Conservation (phyloP, 441 rosid genomes). For the Erodium chrysanthum region DNA sequence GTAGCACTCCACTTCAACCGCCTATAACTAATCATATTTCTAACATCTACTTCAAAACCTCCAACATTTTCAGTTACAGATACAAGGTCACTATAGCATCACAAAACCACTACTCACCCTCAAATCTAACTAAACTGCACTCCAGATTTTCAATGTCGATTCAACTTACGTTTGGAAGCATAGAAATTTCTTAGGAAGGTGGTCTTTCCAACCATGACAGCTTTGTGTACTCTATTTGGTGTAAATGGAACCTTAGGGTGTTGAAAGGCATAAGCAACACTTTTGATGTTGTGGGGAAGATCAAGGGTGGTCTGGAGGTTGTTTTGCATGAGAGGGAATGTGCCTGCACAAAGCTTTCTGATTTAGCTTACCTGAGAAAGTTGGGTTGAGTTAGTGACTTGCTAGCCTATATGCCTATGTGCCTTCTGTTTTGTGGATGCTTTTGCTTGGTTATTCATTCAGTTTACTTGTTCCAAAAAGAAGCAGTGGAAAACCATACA, state of each 20-base stretch:
- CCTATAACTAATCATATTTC: background rate
- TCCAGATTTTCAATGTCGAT: background rate
- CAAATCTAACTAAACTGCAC: background rate
- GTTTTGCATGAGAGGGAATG: too few relatives aligned
- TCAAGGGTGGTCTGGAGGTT: too few relatives aligned
- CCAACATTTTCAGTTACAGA: background rate
- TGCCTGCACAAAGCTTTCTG: too few relatives aligned
- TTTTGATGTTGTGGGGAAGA: too few relatives aligned
- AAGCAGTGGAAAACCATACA: background rate
- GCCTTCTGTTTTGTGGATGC: too few relatives aligned
- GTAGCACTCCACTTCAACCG: background rate
- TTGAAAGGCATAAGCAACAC: too few relatives aligned
- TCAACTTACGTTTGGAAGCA: background rate
- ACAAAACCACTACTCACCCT: background rate
- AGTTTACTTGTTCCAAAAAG: background rate
- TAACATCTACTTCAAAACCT: background rate
- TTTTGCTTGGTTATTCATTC: background rate
- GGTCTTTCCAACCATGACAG: background rate
- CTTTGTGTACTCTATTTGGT: too few relatives aligned
- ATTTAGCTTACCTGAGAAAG: too few relatives aligned
- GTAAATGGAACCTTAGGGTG: too few relatives aligned
- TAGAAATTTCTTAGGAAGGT: too few relatives aligned
- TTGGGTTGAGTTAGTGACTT: too few relatives aligned
- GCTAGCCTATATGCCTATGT: too few relatives aligned
- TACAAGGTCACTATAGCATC: background rate